A percentile compares a stretch with the other conserved stretches of the same genome.
phyloP scores from a whole-genome alignment of 1,284 basidiomycete genomes.

The Neolentinus lepideus region DNA sequence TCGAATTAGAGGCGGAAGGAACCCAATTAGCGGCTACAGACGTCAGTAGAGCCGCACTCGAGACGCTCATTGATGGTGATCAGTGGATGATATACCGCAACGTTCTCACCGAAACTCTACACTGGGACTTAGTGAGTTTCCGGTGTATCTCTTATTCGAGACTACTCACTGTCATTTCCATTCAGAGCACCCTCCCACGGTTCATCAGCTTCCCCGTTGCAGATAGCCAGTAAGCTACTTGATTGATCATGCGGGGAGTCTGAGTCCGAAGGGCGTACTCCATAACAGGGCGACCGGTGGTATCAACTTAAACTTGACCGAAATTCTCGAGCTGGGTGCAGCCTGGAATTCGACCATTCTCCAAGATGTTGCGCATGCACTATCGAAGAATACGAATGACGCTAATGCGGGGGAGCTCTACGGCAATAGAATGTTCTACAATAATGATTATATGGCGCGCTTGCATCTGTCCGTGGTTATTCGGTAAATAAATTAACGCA shows the following conservation, averaged over 20 bases:
- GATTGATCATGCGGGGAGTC: neutral
- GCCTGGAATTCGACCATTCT: conserved; percentile 42
- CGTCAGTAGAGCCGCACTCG: conserved; percentile 35
- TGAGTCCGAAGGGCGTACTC: neutral
- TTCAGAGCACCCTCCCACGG: conserved; percentile 51
- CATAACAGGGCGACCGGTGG: conserved; percentile 40
- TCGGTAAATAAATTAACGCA: neutral
- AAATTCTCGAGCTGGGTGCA: conserved; percentile 42
- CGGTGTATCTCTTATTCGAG: neutral
- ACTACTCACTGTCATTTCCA: neutral
- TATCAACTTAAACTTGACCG: conserved; percentile 50
- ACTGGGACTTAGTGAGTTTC: conserved; percentile 59
- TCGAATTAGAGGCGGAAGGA: conserved; percentile 45
- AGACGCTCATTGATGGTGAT: conserved; percentile 40
- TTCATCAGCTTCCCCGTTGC: conserved; percentile 56
- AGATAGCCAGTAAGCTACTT: conserved; percentile 43
- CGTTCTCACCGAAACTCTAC: conserved; percentile 41
- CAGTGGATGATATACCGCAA: conserved; percentile 67
- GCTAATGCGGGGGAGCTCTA: conserved; percentile 52
- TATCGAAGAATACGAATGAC: conserved; percentile 28
- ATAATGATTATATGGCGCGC: conserved; percentile 61
- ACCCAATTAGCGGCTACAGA: conserved; percentile 42
- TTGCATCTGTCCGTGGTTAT: neutral
- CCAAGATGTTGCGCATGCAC: conserved; percentile 29
- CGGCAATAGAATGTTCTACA: conserved; percentile 62